phyloP scores from a whole-genome alignment of 768 basidiomycete genomes.

The Amanita exitialis region DNA sequence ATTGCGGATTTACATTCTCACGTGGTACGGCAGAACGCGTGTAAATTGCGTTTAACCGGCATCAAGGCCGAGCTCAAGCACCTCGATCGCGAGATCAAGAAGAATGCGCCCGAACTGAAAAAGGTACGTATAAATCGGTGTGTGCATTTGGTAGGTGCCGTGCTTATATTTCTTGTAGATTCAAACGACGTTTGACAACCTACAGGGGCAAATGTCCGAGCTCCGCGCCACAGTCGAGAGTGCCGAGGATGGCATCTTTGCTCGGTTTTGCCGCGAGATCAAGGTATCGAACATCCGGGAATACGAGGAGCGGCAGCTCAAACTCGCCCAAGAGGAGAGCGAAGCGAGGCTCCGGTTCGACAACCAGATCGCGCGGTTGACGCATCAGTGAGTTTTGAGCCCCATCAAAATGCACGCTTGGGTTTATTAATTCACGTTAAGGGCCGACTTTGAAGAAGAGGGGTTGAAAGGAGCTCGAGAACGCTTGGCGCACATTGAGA shows the following conservation, averaged over 20 bases:
- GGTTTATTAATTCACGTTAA: slow-evolving; percentile 19
- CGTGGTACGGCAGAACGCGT: slow-evolving; percentile 45
- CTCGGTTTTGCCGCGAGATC: slow-evolving; percentile 69
- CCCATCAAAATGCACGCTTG: neutral
- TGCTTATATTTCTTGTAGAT: slow-evolving; percentile 27
- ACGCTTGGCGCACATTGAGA: slow-evolving; percentile 46
- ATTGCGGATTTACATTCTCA: neutral
- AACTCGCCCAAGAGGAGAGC: slow-evolving; percentile 80
- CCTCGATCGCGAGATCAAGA: slow-evolving; percentile 60
- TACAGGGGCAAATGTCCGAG: slow-evolving; percentile 44
- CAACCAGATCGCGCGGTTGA: slow-evolving; percentile 77
- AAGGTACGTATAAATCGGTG: slow-evolving; percentile 33
- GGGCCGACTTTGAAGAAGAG: slow-evolving; percentile 74
- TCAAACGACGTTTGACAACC: slow-evolving; percentile 36
- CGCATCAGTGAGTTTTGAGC: slow-evolving; percentile 58
- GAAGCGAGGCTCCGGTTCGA: slow-evolving; percentile 77
- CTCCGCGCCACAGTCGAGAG: slow-evolving; percentile 52
- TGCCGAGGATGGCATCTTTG: slow-evolving; percentile 77
- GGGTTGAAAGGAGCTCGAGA: slow-evolving; percentile 57
- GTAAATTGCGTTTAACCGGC: slow-evolving; percentile 65
- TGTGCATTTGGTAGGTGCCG: too few relatives aligned
- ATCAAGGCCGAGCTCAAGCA: slow-evolving; percentile 81
- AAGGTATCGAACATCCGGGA: slow-evolving; percentile 77
- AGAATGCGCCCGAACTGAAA: slow-evolving; percentile 56
- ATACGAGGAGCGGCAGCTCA: slow-evolving; percentile 88